Evolutionary conservation across 2,329 filamentous ascomycete genomes (phyloP).

Genomic region (Trichoderma pleuroti): DNA sequence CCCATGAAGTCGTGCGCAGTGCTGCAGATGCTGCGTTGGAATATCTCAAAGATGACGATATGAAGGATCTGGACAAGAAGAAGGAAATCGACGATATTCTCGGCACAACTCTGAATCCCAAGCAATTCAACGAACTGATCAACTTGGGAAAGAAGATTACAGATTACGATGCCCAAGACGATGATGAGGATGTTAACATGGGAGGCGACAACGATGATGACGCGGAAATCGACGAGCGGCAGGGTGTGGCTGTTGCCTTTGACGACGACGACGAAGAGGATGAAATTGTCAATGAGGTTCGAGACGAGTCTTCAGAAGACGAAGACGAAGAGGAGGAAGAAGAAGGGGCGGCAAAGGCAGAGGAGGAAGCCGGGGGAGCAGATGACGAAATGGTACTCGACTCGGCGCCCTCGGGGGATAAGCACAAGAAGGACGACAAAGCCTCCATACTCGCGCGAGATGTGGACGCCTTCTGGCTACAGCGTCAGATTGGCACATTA

Average conservation of each 20-base stretch:
- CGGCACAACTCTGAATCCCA: slow-evolving; percentile 74
- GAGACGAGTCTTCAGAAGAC: slow-evolving; percentile 80
- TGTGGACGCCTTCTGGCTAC: slow-evolving; percentile 96
- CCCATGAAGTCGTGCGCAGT: slow-evolving; percentile 86
- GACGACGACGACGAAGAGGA: slow-evolving; percentile 84
- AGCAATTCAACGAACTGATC: slow-evolving; percentile 94
- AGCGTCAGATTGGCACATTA: slow-evolving; percentile 81
- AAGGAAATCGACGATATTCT: slow-evolving; percentile 93
- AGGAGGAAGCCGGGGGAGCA: slow-evolving; percentile 53
- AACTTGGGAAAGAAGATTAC: slow-evolving; percentile 99
- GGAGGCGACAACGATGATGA: slow-evolving; percentile 61
- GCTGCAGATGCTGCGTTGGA: slow-evolving; percentile 90
- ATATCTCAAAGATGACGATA: slow-evolving; percentile 86
- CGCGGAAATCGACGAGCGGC: slow-evolving; percentile 84
- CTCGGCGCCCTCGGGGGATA: slow-evolving; percentile 50
- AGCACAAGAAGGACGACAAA: slow-evolving; percentile 49
- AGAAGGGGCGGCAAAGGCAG: slow-evolving; percentile 51
- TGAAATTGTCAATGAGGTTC: slow-evolving; percentile 76
- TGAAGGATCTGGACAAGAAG: slow-evolving; percentile 98
- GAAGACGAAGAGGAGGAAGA: slow-evolving; percentile 66
- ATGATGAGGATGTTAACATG: slow-evolving; percentile 81
- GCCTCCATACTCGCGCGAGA: slow-evolving; percentile 75
- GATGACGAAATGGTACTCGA: slow-evolving; percentile 88
- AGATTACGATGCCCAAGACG: slow-evolving; percentile 94
- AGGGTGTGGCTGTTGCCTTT: slow-evolving; percentile 97